Conservation (phyloP, 2,329 filamentous ascomycete species). For the Thermothelomyces thermophilus region DNA sequence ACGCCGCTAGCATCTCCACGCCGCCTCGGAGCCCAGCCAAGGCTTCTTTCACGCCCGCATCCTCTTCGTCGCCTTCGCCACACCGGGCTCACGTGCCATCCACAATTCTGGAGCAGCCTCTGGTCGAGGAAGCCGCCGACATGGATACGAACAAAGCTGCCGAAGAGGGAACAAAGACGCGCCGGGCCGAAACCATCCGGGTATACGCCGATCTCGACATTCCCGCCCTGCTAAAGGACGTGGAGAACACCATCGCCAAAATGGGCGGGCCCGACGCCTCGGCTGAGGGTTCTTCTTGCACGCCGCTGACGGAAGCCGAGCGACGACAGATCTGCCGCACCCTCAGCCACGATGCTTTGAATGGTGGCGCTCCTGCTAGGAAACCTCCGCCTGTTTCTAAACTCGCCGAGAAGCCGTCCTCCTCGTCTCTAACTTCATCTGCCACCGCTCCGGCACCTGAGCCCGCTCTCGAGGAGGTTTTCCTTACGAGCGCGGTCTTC, state of each 20-base stretch:
- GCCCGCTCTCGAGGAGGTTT: conserved; percentile 31
- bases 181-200: conserved; percentile 57
- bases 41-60: conserved; percentile 29
- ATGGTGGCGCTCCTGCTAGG: conserved; percentile 31
- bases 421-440: conserved; percentile 21
- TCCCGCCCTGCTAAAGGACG: conserved; percentile 59
- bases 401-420: conserved; percentile 19
- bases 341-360: conserved; percentile 46
- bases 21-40: conserved; percentile 56
- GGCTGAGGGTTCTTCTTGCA: conserved; percentile 22
- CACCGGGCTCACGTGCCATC: conserved; percentile 50
- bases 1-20: conserved; percentile 42
- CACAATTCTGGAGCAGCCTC: conserved; percentile 47
- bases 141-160: conserved; percentile 23
- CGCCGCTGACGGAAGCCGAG: conserved; percentile 28
- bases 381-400: conserved; percentile 27
- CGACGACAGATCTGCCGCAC: conserved; percentile 40
- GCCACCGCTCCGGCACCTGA: conserved; percentile 11
- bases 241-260: conserved; percentile 53
- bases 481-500: conserved; percentile 36
- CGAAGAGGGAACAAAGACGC: conserved; percentile 25
- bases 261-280: conserved; percentile 34
- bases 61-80: conserved; percentile 41
- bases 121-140: conserved; percentile 39
- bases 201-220: conserved; percentile 63